Conservation (phyloP, 331 rosid genomes). For the Quercus lobata region DNA sequence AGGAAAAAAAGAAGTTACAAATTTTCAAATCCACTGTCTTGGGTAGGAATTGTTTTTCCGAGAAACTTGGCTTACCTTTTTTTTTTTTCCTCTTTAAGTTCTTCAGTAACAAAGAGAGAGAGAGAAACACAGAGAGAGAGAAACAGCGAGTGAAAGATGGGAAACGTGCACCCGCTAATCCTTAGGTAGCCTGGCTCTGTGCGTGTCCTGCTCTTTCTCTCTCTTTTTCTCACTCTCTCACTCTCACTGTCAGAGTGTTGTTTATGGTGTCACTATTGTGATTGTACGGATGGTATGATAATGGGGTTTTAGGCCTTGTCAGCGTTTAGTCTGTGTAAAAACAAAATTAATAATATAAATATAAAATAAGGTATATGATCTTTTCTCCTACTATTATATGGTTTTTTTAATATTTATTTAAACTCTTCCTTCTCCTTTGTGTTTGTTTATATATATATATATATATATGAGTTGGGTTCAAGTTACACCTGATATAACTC, state of each 20-base stretch:
- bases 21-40: neutral
- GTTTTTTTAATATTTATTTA: too few relatives aligned
- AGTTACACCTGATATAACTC: accelerated
- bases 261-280: neutral
- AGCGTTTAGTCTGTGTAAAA: neutral
- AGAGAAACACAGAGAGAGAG: neutral
- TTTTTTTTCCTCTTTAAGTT: neutral
- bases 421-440: too few relatives aligned
- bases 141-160: neutral
- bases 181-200: neutral
- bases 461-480: too few relatives aligned
- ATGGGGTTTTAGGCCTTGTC: neutral
- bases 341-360: too few relatives aligned
- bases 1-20: neutral
- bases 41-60: neutral
- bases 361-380: too few relatives aligned
- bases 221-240: neutral
- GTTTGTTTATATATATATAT: too few relatives aligned
- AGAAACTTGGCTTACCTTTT: constrained; percentile 10
- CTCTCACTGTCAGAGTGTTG: neutral
- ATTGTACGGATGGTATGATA: neutral
- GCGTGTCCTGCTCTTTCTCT: neutral
- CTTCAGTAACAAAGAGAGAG: neutral
- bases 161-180: neutral
- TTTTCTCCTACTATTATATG: too few relatives aligned